These are phyloP conservation scores for Casaregolazyma suthepensis DNA, from an alignment of 1,139 yeast species.

Conservation along the genomic window DNA sequence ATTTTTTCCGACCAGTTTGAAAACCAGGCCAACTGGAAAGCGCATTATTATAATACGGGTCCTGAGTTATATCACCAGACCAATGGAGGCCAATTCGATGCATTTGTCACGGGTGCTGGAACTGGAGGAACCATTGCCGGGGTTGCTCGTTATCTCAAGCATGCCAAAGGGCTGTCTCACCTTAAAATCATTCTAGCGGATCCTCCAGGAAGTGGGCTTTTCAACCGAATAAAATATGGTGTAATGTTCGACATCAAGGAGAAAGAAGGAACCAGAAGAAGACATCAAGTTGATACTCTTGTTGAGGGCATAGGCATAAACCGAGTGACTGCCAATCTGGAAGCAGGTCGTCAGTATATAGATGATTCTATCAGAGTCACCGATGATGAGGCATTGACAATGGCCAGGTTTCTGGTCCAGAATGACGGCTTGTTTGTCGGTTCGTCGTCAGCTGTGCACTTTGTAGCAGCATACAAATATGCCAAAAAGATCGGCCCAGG, in stretches of 20 bases:
- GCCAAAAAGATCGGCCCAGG: slow-evolving; percentile 59
- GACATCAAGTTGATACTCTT: slow-evolving; percentile 94
- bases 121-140: slow-evolving; percentile 86
- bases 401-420: slow-evolving; percentile 79
- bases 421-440: slow-evolving; percentile 91
- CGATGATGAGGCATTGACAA: slow-evolving; percentile 72
- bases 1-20: slow-evolving; percentile 95
- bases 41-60: slow-evolving; percentile 79
- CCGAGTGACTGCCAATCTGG: slow-evolving; percentile 75
- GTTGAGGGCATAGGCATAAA: slow-evolving; percentile 93
- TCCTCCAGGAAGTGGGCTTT: slow-evolving; percentile 93
- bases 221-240: slow-evolving; percentile 76
- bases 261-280: slow-evolving; percentile 84
- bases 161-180: slow-evolving; percentile 31
- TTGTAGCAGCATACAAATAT: slow-evolving; percentile 75
- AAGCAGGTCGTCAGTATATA: slow-evolving; percentile 50
- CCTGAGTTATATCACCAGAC: slow-evolving; percentile 81
- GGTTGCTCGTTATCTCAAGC: slow-evolving; percentile 66
- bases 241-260: slow-evolving; percentile 91
- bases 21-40: slow-evolving; percentile 82
- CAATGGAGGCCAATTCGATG: slow-evolving; percentile 51
- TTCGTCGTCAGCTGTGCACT: slow-evolving; percentile 84
- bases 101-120: slow-evolving; percentile 74
- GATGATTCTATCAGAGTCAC: slow-evolving; percentile 76
- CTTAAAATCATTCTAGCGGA: slow-evolving; percentile 63